These are phyloP conservation scores for Tylopilus subfusipes DNA, from an alignment of 768 basidiomycete genomes.

Conservation along the genomic window DNA sequence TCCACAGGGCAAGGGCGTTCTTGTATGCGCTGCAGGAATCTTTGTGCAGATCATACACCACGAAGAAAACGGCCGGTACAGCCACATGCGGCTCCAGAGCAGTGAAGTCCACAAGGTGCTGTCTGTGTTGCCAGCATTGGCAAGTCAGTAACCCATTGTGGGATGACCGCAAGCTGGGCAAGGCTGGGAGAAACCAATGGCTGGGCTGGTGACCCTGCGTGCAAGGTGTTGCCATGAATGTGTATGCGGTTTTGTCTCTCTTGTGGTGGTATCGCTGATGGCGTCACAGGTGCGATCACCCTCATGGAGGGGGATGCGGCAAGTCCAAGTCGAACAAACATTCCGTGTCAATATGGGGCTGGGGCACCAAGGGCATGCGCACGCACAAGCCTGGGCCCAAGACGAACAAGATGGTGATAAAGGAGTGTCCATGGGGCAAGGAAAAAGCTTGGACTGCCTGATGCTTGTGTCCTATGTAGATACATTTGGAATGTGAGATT, in stretches of 20 bases:
- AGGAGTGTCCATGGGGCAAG: slow-evolving; percentile 76
- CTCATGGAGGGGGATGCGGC: slow-evolving; percentile 97
- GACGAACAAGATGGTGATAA: slow-evolving; percentile 86
- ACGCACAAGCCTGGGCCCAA: slow-evolving; percentile 92
- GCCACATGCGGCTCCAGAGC: slow-evolving; percentile 84
- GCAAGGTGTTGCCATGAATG: slow-evolving; percentile 96
- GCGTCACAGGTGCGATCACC: slow-evolving; percentile 69
- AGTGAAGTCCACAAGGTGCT: slow-evolving; percentile 90
- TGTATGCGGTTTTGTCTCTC: slow-evolving; percentile 47
- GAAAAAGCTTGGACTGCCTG: slow-evolving; percentile 36
- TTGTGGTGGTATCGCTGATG: slow-evolving; percentile 8
- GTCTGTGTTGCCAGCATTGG: slow-evolving; percentile 89
- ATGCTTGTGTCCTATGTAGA: too few species aligned
- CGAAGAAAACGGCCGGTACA: slow-evolving; percentile 66
- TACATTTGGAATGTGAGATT: background rate
- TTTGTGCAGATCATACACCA: slow-evolving; percentile 80
- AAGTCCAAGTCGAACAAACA: slow-evolving; percentile 97
- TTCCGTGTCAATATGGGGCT: slow-evolving; percentile 89
- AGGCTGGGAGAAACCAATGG: slow-evolving; percentile 89
- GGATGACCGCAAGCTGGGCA: slow-evolving; percentile 81
- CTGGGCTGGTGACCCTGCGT: slow-evolving; percentile 81
- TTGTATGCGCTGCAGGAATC: slow-evolving; percentile 88
- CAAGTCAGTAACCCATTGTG: slow-evolving; percentile 88
- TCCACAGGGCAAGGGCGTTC: slow-evolving; percentile 70
- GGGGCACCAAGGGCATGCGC: slow-evolving; percentile 87